A percentile compares a stretch with the other conserved stretches of the same genome.
These are phyloP conservation scores for Suillus discolor DNA, from an alignment of 768 basidiomycete species.

Conservation along the genomic window DNA sequence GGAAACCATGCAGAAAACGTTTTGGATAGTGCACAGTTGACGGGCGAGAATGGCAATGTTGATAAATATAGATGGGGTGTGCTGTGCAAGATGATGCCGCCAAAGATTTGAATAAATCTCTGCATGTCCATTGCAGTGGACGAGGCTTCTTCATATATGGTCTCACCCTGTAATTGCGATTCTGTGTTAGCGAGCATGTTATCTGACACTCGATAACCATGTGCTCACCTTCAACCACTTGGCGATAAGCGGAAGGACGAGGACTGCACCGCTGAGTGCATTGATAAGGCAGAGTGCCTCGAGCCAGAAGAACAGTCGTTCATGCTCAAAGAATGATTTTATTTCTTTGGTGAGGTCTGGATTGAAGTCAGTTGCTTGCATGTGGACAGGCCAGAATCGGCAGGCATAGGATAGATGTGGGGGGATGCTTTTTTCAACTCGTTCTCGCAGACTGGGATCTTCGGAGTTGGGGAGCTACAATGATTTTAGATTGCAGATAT, in stretches of 20 bases:
- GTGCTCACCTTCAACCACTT: neutral
- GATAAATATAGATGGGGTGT: constrained; percentile 12
- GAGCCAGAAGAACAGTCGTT: neutral
- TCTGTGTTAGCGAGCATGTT: neutral
- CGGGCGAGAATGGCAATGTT: constrained; percentile 37
- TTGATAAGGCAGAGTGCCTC: neutral
- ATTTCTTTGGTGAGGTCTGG: neutral
- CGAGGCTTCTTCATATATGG: neutral
- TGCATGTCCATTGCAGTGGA: neutral
- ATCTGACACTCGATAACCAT: neutral
- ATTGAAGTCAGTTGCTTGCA: neutral
- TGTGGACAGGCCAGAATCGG: neutral
- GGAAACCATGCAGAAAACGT: constrained; percentile 12
- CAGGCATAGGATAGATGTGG: neutral
- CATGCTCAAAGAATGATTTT: neutral
- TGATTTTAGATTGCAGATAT: neutral
- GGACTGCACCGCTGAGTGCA: neutral
- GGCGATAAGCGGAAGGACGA: neutral
- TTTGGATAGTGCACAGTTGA: constrained; percentile 21
- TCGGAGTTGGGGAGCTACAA: neutral
- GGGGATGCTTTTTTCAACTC: neutral
- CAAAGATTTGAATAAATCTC: neutral
- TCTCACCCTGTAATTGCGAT: neutral
- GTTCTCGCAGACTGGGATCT: neutral
- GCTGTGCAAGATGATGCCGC: neutral